Percentiles rank a stretch among this genome's conserved stretches.
phyloP scores from a whole-genome alignment of 495 filamentous ascomycete species.

The Bryoglossum gracile region DNA sequence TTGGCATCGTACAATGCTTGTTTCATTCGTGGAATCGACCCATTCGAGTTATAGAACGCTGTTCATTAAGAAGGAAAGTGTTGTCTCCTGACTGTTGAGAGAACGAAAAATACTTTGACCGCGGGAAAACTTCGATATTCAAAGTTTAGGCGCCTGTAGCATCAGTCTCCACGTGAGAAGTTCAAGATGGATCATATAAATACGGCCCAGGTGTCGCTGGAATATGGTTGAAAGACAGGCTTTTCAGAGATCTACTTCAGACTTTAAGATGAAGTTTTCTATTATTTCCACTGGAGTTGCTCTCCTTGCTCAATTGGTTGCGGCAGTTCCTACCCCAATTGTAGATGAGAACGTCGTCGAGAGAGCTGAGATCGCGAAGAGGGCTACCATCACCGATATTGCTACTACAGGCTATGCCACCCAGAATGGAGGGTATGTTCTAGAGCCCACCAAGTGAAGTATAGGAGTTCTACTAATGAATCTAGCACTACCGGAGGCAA shows the following conservation, averaged over 20 bases:
- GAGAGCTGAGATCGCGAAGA: neutral
- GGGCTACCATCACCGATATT: neutral
- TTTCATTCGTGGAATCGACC: neutral
- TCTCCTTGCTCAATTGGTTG: neutral
- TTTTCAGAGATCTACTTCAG: too few relatives aligned
- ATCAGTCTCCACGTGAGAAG: too few relatives aligned
- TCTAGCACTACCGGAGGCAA: constrained; percentile 47
- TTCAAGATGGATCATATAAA: too few relatives aligned
- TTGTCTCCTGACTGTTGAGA: too few relatives aligned
- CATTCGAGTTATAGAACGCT: too few relatives aligned
- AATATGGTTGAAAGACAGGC: too few relatives aligned
- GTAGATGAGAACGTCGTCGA: neutral
- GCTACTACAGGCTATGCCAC: neutral
- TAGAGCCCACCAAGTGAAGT: neutral
- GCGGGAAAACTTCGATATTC: too few relatives aligned
- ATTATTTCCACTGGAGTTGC: neutral
- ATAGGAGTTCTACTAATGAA: neutral
- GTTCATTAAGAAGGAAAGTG: too few relatives aligned
- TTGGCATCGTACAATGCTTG: neutral
- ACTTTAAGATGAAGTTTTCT: neutral
- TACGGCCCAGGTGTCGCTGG: too few relatives aligned
- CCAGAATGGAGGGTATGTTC: neutral
- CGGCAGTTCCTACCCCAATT: neutral
- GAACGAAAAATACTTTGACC: too few relatives aligned
- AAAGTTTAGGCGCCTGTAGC: too few relatives aligned